Evolutionary conservation across 306 rosid genomes (phyloP), one percentile per base, ranked within the genome.

Genomic region (Corylus avellana): DNA sequence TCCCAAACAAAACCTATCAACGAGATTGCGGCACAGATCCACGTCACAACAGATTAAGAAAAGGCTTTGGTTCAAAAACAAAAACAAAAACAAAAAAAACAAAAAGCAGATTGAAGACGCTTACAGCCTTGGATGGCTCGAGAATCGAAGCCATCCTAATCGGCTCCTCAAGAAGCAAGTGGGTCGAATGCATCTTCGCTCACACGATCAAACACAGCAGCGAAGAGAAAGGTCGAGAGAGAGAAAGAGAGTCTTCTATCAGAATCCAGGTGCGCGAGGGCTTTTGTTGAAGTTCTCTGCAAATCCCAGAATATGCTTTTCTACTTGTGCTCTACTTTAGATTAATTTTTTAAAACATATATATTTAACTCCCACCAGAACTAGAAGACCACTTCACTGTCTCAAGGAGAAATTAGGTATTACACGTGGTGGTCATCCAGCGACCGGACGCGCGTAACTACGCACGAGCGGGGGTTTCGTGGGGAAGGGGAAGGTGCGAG

Each of bases 151-250:
- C 92, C 99, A 96, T 96, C 88, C 99, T 73, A 47, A 96, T 90
- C 0, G 99, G 99, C 82, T 96, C 99, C 70, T 96, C 99, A 22
- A 96, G 94, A 75, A 96, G 99, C 76, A 96, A 72, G 89, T 91
- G 96, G 87, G 86, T 73, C 54, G 98, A 91, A 88, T 92, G 99
- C 99, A 96, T 96, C 87, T 85, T 92, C 69, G 84, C 50, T 57
- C 18, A 44, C 37, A 25, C 12, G 27, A 11, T 58, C 8, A 54
- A 29, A 68, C 75, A 56, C 76, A 62, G 81, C 73, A 51, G 20
- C 3, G 63, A 47, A 54, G 53, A 50, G 12, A 22, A 55, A 29
- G 78, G n/a, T 48, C 79, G 39, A 51, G 58, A 62, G 12, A 5
- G 67, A 18, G 13, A 14, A 27, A 6, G 48, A n/a, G 37, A 27